phyloP scores from a whole-genome alignment of 2,329 filamentous ascomycete species.

The Cytospora piceae region DNA sequence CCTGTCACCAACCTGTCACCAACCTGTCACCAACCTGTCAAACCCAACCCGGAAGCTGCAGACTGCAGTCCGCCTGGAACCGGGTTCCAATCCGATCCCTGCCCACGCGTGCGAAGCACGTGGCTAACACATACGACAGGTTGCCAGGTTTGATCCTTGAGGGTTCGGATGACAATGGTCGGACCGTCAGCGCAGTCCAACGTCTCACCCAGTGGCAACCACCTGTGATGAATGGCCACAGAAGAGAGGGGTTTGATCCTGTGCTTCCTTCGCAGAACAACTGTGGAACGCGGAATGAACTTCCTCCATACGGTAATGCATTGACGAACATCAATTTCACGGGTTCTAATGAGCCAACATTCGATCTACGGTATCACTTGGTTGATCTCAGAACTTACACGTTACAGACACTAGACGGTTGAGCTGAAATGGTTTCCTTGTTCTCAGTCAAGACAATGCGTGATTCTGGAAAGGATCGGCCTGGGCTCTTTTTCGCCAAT shows the following conservation, averaged over 20 bases:
- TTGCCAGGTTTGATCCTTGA: neutral
- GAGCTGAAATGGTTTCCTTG: too few species aligned
- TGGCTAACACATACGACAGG: constrained; percentile 7
- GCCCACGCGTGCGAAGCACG: constrained; percentile 25
- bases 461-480: neutral
- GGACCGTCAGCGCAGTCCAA: neutral
- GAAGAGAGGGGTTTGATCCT: neutral
- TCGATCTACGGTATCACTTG: neutral
- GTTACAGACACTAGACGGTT: too few species aligned
- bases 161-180: neutral
- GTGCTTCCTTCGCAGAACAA: too few species aligned
- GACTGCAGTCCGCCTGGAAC: neutral
- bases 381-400: too few species aligned
- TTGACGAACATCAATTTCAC: neutral
- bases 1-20: neutral
- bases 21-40: too few species aligned
- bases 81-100: constrained; percentile 17
- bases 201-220: neutral
- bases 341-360: neutral
- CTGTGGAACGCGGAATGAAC: neutral
- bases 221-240: neutral
- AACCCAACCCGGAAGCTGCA: too few species aligned
- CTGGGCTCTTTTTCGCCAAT: neutral
- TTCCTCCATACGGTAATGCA: neutral
- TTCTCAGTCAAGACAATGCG: too few species aligned